Evolutionary conservation across 345 rosid species (phyloP).

Genomic region (Citropsis articulata): DNA sequence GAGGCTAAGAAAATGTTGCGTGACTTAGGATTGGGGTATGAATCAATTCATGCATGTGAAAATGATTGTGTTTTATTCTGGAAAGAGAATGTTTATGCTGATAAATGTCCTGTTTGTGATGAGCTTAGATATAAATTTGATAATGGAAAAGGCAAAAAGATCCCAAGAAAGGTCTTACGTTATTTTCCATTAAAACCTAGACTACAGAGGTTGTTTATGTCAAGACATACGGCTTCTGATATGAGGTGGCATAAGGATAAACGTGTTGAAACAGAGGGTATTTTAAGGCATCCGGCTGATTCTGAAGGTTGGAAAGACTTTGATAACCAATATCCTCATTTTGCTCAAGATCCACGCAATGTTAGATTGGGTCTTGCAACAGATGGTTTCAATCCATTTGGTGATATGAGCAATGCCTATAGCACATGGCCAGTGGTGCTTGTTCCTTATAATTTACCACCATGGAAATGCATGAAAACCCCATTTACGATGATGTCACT

Average conservation of each 20-base stretch:
- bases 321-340: too few relatives aligned
- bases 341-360: too few relatives aligned
- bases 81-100: not conserved
- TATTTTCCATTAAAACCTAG: conserved; percentile 8
- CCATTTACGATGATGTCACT: too few relatives aligned
- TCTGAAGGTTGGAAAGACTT: too few relatives aligned
- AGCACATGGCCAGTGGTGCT: too few relatives aligned
- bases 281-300: too few relatives aligned
- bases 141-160: not conserved
- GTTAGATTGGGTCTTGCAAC: too few relatives aligned
- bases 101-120: not conserved
- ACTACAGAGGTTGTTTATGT: conserved; percentile 4
- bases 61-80: conserved; percentile 11
- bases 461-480: too few relatives aligned
- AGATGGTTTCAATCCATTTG: too few relatives aligned
- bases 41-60: not conserved
- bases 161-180: not conserved
- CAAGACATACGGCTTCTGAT: not conserved
- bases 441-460: too few relatives aligned
- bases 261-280: not conserved
- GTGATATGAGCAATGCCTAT: too few relatives aligned
- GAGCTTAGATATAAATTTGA: not conserved
- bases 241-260: conserved; percentile 15
- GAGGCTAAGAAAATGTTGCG: not conserved
- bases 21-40: too few relatives aligned